A percentile compares a stretch with the other conserved stretches of the same genome.
These are phyloP conservation scores for Ophiocordyceps camponoti-rufipedis DNA, from an alignment of 2,329 filamentous ascomycete genomes.

Conservation along the genomic window DNA sequence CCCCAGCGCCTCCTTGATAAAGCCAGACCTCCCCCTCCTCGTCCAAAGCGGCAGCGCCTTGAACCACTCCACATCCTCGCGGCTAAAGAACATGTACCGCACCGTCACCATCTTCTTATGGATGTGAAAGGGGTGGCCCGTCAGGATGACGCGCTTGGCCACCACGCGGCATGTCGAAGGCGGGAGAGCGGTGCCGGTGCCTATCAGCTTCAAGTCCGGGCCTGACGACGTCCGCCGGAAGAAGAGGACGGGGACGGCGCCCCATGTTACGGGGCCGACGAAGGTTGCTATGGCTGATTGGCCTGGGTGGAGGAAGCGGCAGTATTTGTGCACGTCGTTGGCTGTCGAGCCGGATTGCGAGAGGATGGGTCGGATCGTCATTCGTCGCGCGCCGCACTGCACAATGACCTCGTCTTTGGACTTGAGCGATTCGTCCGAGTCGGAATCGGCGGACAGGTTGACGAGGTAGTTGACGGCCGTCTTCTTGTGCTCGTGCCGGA, in stretches of 20 bases:
- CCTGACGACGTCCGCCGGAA: slow-evolving; percentile 45
- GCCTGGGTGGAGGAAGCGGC: slow-evolving; percentile 79
- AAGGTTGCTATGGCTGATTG: slow-evolving; percentile 79
- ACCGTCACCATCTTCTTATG: slow-evolving; percentile 95
- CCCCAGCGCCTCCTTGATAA: slow-evolving; percentile 82
- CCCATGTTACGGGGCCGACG: slow-evolving; percentile 83
- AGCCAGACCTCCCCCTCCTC: slow-evolving; percentile 69
- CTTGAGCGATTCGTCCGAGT: slow-evolving; percentile 49
- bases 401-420: slow-evolving; percentile 84
- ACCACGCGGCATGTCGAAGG: slow-evolving; percentile 64
- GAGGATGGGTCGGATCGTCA: slow-evolving; percentile 80
- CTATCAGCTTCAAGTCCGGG: slow-evolving; percentile 50
- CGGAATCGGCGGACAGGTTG: slow-evolving; percentile 60
- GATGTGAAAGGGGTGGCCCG: slow-evolving; percentile 95
- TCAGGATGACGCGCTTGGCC: slow-evolving; percentile 84
- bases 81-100: slow-evolving; percentile 99
- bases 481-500: slow-evolving; percentile 90
- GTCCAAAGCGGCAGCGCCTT: slow-evolving; percentile 94
- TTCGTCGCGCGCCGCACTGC: slow-evolving; percentile 75
- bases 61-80: slow-evolving; percentile 92
- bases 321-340: slow-evolving; percentile 95
- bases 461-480: slow-evolving; percentile 81
- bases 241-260: slow-evolving; percentile 74
- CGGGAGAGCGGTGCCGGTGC: slow-evolving; percentile 70
- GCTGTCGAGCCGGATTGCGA: slow-evolving; percentile 78